These are phyloP conservation scores for Calycina herbarum DNA, from an alignment of 2,329 filamentous ascomycete genomes.

Conservation along the genomic window DNA sequence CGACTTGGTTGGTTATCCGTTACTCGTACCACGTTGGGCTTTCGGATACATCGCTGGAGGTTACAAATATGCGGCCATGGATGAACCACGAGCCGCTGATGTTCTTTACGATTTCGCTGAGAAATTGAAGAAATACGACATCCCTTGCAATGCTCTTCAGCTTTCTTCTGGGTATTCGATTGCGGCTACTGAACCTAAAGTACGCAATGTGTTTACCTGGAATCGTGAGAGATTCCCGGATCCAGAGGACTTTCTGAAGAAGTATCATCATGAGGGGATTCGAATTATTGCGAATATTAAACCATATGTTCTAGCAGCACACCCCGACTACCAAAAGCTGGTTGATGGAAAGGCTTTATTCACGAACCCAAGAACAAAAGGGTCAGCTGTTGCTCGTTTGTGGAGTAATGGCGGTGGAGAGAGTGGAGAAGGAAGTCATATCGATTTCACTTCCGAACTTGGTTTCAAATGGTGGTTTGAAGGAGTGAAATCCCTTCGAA, in stretches of 20 bases:
- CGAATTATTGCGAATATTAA: constrained; percentile 71
- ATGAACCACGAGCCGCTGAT: constrained; percentile 55
- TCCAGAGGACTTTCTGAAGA: constrained; percentile 61
- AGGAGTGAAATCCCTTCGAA: constrained; percentile 61
- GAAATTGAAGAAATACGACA: constrained; percentile 45
- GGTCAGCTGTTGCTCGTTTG: constrained; percentile 59
- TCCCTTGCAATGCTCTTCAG: constrained; percentile 51
- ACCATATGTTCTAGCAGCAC: constrained; percentile 66
- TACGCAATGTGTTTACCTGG: constrained; percentile 71
- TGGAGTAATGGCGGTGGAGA: constrained; percentile 74
- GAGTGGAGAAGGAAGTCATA: constrained; percentile 68
- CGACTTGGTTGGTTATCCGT: constrained; percentile 65
- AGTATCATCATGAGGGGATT: constrained; percentile 64
- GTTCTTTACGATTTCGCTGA: constrained; percentile 38
- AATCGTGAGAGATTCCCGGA: constrained; percentile 69
- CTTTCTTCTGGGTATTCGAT: constrained; percentile 61
- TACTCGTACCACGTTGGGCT: constrained; percentile 69
- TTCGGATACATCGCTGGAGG: constrained; percentile 73
- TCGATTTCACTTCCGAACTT: constrained; percentile 69
- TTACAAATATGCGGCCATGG: constrained; percentile 59
- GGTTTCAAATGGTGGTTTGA: constrained; percentile 73
- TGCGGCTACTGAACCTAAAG: constrained; percentile 65
- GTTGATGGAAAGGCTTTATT: constrained; percentile 62
- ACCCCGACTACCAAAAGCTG: constrained; percentile 65
- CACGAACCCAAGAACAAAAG: constrained; percentile 53